Evolutionary conservation across 2,329 filamentous ascomycete genomes (phyloP), one percentile per base, ranked within the genome.

Genomic region (Pezicula carpinea): DNA sequence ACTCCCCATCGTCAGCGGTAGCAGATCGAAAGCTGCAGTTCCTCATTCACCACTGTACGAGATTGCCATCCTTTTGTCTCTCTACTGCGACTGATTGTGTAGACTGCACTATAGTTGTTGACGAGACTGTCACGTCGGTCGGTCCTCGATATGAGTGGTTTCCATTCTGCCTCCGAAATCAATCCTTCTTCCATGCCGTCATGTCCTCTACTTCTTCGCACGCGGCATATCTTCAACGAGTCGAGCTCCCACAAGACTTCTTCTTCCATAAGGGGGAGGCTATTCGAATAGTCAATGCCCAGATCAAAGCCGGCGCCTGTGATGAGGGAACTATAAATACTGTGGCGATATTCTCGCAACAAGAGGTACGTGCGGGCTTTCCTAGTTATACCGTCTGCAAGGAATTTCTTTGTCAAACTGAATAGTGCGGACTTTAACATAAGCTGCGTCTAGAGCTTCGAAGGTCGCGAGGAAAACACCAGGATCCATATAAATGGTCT

Each of bases 61-160:
- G 17, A 36, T 44, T 17, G 19, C 18, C 29, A 14, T 21, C 39
- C 8, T 19, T 13, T 19, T 39, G 7, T 6, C 33, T 35, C 6
- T 15, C 33, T 14, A n/a, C n/a, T n/a, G n/a, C n/a, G n/a, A n/a
- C n/a, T n/a, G n/a, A n/a, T n/a, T 43, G 26, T 36, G 10, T 23
- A 57, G 54, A 52, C 50, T 52, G 54, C 4, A 56, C 53, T 3
- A 43, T 55, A 14, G 40, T 57, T 19, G 43, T 45, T 3, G 44
- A 39, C 22, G 21, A 43, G 2, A 55, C 47, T 3, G 46, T 57
- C 5, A 53, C 51, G 8, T 48, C 42, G 29, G 48, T 51, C 22
- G 55, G 55, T 6, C 54, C 54, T 10, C 46, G 55, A 36, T 53
- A 52, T 26, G 52, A 56, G 43, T 58, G 55, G 54, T 56, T 55